Conservation (phyloP, 2,329 filamentous ascomycete species). For the Raffaelea albimanens region DNA sequence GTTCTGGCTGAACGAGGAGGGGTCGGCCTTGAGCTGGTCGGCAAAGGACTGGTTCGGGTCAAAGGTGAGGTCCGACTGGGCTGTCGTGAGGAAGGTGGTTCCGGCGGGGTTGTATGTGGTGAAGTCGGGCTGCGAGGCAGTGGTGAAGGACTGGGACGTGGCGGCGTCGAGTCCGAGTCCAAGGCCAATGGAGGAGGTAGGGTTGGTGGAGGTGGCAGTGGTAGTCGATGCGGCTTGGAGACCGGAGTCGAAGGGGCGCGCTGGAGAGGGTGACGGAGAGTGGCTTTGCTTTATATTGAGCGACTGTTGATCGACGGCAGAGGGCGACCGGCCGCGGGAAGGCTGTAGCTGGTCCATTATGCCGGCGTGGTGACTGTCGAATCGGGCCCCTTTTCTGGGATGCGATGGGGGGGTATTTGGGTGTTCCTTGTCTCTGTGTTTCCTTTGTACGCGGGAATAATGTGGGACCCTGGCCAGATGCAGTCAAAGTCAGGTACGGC, state of each 20-base stretch:
- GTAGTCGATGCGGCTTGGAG: conserved; percentile 21
- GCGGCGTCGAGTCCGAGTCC: conserved; percentile 50
- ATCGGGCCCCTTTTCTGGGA: conserved; percentile 4
- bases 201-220: not conserved
- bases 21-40: conserved; percentile 30
- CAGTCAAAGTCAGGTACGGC: not conserved
- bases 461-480: conserved; percentile 6
- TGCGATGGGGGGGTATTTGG: conserved; percentile 4
- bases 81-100: conserved; percentile 38
- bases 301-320: conserved; percentile 45
- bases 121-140: conserved; percentile 30
- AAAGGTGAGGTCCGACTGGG: conserved; percentile 27
- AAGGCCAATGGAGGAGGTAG: conserved; percentile 30
- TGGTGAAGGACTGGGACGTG: conserved; percentile 27
- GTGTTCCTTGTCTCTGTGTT: conserved; percentile 7
- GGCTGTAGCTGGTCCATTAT: conserved; percentile 42
- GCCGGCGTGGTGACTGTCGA: conserved; percentile 1
- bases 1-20: conserved; percentile 22
- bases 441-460: not conserved
- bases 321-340: conserved; percentile 51
- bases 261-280: conserved; percentile 46
- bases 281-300: conserved; percentile 59
- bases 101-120: conserved; percentile 31
- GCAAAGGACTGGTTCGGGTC: conserved; percentile 33
- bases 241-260: conserved; percentile 41